A percentile compares a stretch with the other conserved stretches of the same genome.
Evolutionary conservation across 805 yeast species (phyloP).

Genomic region (Cyberlindnera samutprakarnensis): DNA sequence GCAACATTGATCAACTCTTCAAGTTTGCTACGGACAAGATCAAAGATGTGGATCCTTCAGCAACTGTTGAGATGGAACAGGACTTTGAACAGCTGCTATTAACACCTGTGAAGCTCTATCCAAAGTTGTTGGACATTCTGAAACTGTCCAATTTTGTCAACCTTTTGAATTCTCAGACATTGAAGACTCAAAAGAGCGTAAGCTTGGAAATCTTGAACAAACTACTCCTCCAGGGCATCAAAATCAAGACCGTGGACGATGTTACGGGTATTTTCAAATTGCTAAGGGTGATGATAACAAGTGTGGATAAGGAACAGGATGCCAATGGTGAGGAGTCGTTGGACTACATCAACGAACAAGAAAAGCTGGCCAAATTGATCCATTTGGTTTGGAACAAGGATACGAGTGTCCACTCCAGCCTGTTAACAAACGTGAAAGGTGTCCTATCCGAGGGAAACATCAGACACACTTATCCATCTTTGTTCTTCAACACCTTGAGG

Average conservation of each 20-base stretch:
- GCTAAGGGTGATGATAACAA: slow-evolving; percentile 44
- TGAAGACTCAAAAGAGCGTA: slow-evolving; percentile 45
- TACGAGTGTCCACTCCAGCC: slow-evolving; percentile 34
- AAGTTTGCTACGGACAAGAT: slow-evolving; percentile 39
- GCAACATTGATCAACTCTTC: slow-evolving; percentile 55
- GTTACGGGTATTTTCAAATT: slow-evolving; percentile 54
- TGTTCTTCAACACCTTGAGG: slow-evolving; percentile 54
- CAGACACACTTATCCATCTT: slow-evolving; percentile 66
- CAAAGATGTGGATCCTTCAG: slow-evolving; percentile 27
- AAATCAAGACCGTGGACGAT: slow-evolving; percentile 36
- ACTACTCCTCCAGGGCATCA: slow-evolving; percentile 34
- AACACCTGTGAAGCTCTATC: slow-evolving; percentile 39
- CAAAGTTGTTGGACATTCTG: slow-evolving; percentile 25
- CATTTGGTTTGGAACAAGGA: slow-evolving; percentile 52
- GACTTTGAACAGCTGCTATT: slow-evolving; percentile 39
- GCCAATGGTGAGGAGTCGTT: slow-evolving; percentile 20
- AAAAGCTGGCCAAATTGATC: slow-evolving; percentile 59
- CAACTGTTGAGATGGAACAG: slow-evolving; percentile 24
- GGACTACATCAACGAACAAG: slow-evolving; percentile 42
- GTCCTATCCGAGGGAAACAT: slow-evolving; percentile 52
- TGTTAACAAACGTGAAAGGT: slow-evolving; percentile 38
- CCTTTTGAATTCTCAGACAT: slow-evolving; percentile 47
- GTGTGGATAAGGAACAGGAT: slow-evolving; percentile 19
- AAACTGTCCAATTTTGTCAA: slow-evolving; percentile 42
- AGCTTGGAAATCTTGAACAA: slow-evolving; percentile 56